Evolutionary conservation across 2,329 filamentous ascomycete species (phyloP), one percentile per base, ranked within the genome.

Genomic region (Aspergillus tubingensis): DNA sequence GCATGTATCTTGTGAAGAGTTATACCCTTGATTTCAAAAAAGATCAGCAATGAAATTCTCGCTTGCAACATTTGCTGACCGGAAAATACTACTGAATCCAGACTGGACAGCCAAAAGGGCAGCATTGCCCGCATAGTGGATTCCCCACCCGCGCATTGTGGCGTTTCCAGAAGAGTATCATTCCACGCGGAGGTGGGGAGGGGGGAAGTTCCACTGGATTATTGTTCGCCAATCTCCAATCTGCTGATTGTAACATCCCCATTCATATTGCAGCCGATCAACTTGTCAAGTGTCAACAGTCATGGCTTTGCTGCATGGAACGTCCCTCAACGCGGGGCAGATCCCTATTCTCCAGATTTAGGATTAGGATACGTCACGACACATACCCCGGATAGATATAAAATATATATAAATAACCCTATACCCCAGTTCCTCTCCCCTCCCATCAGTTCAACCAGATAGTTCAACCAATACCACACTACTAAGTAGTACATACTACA

Each of bases 171-270:
- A 55, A 17, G 39, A 44, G 61, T 43, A 58, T 56, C 52, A 60
- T 63, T 61, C 48, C 51, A 58, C 61, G 58, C 21, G 38, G 15
- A n/a, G 17, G 54, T 54, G 47, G 61, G 23, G 51, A 13, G 17
- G 17, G 25, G 25, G 25, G 25, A 27, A 27, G 25, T 30, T 44
- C 38, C 15, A 36, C 32, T 36, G 32, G 32, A 13, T 5, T 36
- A 5, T 36, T 36, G 32, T 36, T 36, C 11, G 32, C 32, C 32
- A 36, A 36, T 36, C 32, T 36, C 32, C 32, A 36, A 36, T 36
- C 32, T 36, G 32, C 32, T 36, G 32, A 13, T 15, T 13, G 10
- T 36, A 36, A 36, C 11, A 36, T 5, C 32, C 32, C 32, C 11
- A 36, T 36, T 13, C 32, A 15, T 13, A 36, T 13, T 36, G 32